Evolutionary conservation across 2,329 filamentous ascomycete species (phyloP), one percentile per base, ranked within the genome.

Genomic region (Elsinoe batatas): DNA sequence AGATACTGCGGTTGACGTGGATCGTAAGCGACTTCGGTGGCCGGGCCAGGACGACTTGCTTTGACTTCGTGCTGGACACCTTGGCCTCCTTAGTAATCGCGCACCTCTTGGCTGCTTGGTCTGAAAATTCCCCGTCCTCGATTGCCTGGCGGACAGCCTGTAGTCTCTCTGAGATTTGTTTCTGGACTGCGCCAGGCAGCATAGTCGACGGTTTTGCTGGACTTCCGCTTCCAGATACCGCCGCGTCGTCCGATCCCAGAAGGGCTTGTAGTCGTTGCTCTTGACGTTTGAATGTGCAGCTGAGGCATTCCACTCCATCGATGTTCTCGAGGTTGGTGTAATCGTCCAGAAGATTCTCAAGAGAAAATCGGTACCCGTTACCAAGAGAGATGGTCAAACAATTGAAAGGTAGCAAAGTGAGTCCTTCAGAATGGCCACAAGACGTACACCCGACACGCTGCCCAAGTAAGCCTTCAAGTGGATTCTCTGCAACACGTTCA

Each of bases 321-420:
- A 98, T 95, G 1, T 80, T 77, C 67, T 97, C 93, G 7, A 96
- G 77, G 11, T 83, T 80, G 26, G 88, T 93, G 67, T 91, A 95
- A 18, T 89, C 83, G 65, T 94, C 85, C 17, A 98, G 72, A 56
- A 89, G 85, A 58, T 93, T 84, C 57, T 83, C 82, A 0, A 97
- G 72, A 58, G 89, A 80, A 64, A 91, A 88, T 15, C 78, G 74
- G 60, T 76, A 78, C 47, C 78, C 77, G 4, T 77, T 72, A 1
- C 87, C 88, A 1, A 97, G 80, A 35, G 85, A 89, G 0, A 97
- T 80, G 0, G 91, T 96, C 46, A 97, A 74, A 65, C 90, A 96
- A 66, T 93, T 96, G 76, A 97, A 97, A 0, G 90, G 89, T 17
- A 89, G 94, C 72, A 97, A 81, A 1, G 87, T 90, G 12, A 96